Percentiles rank a stretch among this genome's conserved stretches.
phyloP scores from a whole-genome alignment of 2,329 filamentous ascomycete species.

The Pyrenochaeta sp. region DNA sequence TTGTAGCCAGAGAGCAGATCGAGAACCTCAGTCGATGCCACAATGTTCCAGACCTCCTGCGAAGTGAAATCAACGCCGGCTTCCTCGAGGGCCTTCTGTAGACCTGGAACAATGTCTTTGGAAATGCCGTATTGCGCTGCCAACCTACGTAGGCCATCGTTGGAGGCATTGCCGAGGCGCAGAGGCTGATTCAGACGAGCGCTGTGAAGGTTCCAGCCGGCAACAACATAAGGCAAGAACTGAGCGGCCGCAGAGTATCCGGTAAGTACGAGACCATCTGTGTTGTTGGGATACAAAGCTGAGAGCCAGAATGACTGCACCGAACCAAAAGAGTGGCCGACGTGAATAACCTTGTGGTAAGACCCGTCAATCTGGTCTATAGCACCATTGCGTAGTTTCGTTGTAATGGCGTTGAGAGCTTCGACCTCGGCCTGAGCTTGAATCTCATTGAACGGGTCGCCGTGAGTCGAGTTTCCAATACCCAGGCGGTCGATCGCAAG shows the following conservation, averaged over 20 bases:
- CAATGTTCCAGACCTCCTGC: conserved; percentile 37
- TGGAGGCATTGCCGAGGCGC: conserved; percentile 47
- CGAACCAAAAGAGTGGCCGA: conserved; percentile 72
- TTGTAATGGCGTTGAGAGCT: conserved; percentile 64
- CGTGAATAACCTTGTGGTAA: conserved; percentile 62
- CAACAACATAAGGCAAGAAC: conserved; percentile 55
- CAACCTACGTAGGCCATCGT: conserved; percentile 12
- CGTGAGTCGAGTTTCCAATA: conserved; percentile 66
- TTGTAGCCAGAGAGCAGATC: conserved; percentile 44
- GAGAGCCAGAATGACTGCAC: conserved; percentile 65
- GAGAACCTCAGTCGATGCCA: conserved; percentile 40
- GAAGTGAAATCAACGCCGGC: conserved; percentile 21
- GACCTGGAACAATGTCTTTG: conserved; percentile 18
- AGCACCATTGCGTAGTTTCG: conserved; percentile 56
- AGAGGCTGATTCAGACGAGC: conserved; percentile 55
- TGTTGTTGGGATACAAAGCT: conserved; percentile 60
- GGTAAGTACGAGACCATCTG: conserved; percentile 67
- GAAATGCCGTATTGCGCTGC: conserved; percentile 18
- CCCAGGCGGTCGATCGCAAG: conserved; percentile 70
- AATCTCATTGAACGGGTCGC: conserved; percentile 67
- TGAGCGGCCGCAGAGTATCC: conserved; percentile 63
- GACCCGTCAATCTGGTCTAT: conserved; percentile 53
- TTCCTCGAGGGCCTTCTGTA: conserved; percentile 27
- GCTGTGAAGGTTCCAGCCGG: conserved; percentile 59
- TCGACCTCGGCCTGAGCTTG: conserved; percentile 67